Evolutionary conservation across 2,329 filamentous ascomycete genomes (phyloP).

Genomic region (Epichloe festucae): DNA sequence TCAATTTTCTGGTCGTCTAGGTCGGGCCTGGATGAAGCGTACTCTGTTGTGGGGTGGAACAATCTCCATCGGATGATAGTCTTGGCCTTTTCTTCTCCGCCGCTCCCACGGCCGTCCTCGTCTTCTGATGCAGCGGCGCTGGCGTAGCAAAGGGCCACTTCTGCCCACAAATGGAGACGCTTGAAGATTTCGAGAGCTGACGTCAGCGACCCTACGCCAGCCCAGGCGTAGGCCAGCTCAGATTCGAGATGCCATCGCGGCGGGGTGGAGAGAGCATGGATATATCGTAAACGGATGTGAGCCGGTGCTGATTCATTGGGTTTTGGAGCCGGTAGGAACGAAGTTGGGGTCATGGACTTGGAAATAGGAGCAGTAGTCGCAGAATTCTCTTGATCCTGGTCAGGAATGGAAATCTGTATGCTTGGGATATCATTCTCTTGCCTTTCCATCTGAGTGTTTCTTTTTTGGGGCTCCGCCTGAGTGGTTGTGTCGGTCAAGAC

Average conservation of each 20-base stretch:
- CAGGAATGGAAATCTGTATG: constrained; percentile 31
- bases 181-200: constrained; percentile 96
- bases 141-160: constrained; percentile 82
- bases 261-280: constrained; percentile 72
- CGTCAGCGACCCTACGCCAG: constrained; percentile 69
- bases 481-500: constrained; percentile 70
- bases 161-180: constrained; percentile 83
- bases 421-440: constrained; percentile 25
- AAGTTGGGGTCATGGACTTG: constrained; percentile 40
- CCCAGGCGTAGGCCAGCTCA: constrained; percentile 88
- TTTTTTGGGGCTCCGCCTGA: constrained; percentile 15
- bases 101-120: constrained; percentile 37
- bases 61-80: constrained; percentile 66
- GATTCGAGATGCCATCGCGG: constrained; percentile 90
- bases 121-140: constrained; percentile 45
- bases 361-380: constrained; percentile 1
- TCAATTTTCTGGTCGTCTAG: constrained; percentile 37
- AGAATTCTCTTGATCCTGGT: constrained; percentile 12
- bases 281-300: constrained; percentile 63
- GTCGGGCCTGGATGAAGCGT: constrained; percentile 19
- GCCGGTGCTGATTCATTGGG: constrained; percentile 66
- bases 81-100: constrained; percentile 67
- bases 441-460: constrained; percentile 12
- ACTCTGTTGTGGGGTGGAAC: constrained; percentile 47
- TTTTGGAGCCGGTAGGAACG: constrained; percentile 70